Conservation (phyloP, 1,284 basidiomycete genomes). For the Austroboletus olivaceoglutinosus region DNA sequence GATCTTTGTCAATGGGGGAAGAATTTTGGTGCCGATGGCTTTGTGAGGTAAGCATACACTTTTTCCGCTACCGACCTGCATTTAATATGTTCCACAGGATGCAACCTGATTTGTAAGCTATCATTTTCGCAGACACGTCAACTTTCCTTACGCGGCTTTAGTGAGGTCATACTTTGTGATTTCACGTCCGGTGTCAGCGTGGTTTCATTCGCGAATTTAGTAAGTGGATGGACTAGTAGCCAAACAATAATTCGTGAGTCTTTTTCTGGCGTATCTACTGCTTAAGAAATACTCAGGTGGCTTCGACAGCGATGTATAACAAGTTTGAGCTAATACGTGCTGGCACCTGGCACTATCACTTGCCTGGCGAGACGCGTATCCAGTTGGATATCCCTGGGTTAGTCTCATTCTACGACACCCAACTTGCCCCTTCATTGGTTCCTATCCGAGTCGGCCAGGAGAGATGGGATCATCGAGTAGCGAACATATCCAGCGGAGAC, state of each 20-base stretch:
- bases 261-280: no score
- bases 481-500: slow-evolving; percentile 30
- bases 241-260: neutral
- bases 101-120: slow-evolving; percentile 48
- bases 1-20: slow-evolving; percentile 40
- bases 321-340: slow-evolving; percentile 21
- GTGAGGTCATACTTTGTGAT: slow-evolving; percentile 54
- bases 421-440: slow-evolving; percentile 31
- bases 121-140: neutral
- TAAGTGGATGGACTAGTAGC: neutral
- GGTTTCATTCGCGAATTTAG: slow-evolving; percentile 33
- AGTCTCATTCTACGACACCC: slow-evolving; percentile 37
- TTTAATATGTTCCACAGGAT: slow-evolving; percentile 33
- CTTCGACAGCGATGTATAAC: neutral
- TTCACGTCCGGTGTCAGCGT: slow-evolving; percentile 42
- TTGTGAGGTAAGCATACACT: slow-evolving; percentile 14
- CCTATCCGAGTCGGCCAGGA: slow-evolving; percentile 23
- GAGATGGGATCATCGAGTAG: slow-evolving; percentile 30
- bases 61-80: neutral
- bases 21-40: slow-evolving; percentile 37
- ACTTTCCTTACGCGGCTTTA: slow-evolving; percentile 17
- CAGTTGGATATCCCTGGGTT: slow-evolving; percentile 31
- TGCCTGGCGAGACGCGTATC: slow-evolving; percentile 38
- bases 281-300: neutral
- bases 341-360: slow-evolving; percentile 35